Conservation (phyloP, 805 yeast genomes). For the Myxozyma melibiosi region DNA sequence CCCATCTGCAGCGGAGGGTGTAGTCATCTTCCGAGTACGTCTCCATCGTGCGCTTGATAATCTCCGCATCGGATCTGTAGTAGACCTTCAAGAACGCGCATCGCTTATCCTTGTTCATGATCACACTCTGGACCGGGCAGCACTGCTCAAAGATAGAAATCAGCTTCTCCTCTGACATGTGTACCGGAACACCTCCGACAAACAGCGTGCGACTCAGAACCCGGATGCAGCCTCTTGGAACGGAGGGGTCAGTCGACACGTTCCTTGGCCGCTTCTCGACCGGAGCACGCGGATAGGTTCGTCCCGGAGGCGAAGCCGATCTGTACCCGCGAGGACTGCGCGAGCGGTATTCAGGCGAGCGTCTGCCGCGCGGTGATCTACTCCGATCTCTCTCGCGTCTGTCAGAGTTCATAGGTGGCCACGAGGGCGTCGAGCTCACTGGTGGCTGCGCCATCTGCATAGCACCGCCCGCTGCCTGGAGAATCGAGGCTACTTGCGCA, state of each 20-base stretch:
- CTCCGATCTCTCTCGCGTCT: slow-evolving; percentile 28
- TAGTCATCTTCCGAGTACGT: slow-evolving; percentile 57
- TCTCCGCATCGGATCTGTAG: slow-evolving; percentile 89
- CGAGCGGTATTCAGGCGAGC: slow-evolving; percentile 34
- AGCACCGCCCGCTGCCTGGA: slow-evolving; percentile 24
- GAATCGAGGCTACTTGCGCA: slow-evolving; percentile 28
- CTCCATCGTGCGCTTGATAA: slow-evolving; percentile 68
- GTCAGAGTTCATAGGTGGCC: slow-evolving; percentile 25
- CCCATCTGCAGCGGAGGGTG: slow-evolving; percentile 90
- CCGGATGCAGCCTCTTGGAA: slow-evolving; percentile 78
- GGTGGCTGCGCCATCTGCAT: slow-evolving; percentile 22
- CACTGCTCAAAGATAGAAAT: slow-evolving; percentile 73
- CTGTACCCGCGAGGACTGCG: slow-evolving; percentile 33
- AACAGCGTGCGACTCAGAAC: slow-evolving; percentile 89
- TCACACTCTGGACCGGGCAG: slow-evolving; percentile 90
- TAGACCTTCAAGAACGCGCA: slow-evolving; percentile 96
- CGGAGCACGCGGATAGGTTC: slow-evolving; percentile 12
- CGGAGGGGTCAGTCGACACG: slow-evolving; percentile 65
- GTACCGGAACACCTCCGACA: slow-evolving; percentile 86
- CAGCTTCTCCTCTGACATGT: slow-evolving; percentile 75
- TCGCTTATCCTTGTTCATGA: slow-evolving; percentile 82
- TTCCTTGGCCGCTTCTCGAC: slow-evolving; percentile 52
- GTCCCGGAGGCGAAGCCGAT: slow-evolving; percentile 13
- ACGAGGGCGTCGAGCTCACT: slow-evolving; percentile 21
- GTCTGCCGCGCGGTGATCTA: slow-evolving; percentile 34